Conservation (phyloP, 805 yeast species). For the Saturnispora halmiae region DNA sequence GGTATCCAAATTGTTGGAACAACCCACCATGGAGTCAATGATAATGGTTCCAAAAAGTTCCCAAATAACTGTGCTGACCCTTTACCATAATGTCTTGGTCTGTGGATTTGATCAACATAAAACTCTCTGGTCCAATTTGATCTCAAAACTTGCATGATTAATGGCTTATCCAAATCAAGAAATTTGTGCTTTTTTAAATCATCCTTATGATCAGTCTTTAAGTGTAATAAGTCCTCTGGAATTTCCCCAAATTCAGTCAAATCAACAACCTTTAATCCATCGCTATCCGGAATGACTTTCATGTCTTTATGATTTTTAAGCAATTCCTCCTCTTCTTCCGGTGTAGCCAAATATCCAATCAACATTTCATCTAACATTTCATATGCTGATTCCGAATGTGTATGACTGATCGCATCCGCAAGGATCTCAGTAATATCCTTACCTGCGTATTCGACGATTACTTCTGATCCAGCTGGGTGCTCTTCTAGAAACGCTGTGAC, state of each 20-base stretch:
- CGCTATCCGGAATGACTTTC: constrained; percentile 30
- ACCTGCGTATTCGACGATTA: constrained; percentile 51
- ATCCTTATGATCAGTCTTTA: constrained; percentile 66
- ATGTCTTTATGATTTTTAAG: constrained; percentile 46
- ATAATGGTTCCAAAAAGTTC: constrained; percentile 83
- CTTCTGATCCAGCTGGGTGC: constrained; percentile 61
- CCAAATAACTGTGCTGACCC: constrained; percentile 97
- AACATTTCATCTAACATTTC: constrained; percentile 79
- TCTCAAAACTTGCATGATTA: constrained; percentile 69
- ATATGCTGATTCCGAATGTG: constrained; percentile 80
- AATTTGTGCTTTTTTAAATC: constrained; percentile 77
- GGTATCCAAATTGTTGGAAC: constrained; percentile 88
- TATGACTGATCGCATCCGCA: constrained; percentile 61
- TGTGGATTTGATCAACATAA: constrained; percentile 90
- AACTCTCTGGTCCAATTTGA: constrained; percentile 78
- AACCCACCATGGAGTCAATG: constrained; percentile 91
- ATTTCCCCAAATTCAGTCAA: constrained; percentile 51
- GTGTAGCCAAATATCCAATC: constrained; percentile 77
- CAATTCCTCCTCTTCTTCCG: constrained; percentile 65
- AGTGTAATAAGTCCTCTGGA: constrained; percentile 65
- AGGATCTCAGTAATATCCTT: constrained; percentile 62
- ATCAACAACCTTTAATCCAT: constrained; percentile 31
- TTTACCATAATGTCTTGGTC: constrained; percentile 96
- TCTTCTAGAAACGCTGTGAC: constrained; percentile 65
- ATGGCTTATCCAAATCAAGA: constrained; percentile 74